phyloP scores from a whole-genome alignment of 129 eudicot genomes.

The Centella asiatica region DNA sequence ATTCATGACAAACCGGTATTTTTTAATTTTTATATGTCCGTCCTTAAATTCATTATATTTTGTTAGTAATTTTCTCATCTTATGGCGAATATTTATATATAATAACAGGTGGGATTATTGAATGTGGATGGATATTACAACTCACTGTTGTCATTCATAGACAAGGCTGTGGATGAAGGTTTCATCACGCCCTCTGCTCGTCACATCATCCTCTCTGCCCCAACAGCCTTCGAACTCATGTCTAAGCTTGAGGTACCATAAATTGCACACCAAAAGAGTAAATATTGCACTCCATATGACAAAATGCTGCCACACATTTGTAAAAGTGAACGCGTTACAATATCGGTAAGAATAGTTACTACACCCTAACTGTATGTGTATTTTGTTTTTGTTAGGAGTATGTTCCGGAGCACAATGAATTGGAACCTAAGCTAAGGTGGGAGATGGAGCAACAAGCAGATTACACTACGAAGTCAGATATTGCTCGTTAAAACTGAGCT shows the following conservation, averaged over 20 bases:
- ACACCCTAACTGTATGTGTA: neutral
- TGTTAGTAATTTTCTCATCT: neutral
- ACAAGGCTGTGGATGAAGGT: slow-evolving; percentile 90
- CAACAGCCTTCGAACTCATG: slow-evolving; percentile 83
- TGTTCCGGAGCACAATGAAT: slow-evolving; percentile 42
- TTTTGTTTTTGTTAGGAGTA: slow-evolving; percentile 38
- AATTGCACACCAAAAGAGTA: too few relatives aligned
- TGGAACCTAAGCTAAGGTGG: slow-evolving; percentile 58
- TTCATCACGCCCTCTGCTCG: slow-evolving; percentile 75
- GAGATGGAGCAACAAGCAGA: slow-evolving; percentile 78
- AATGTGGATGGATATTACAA: slow-evolving; percentile 88
- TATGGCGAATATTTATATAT: neutral
- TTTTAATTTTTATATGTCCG: neutral
- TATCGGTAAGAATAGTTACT: neutral
- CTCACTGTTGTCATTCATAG: slow-evolving; percentile 67
- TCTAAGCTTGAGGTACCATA: slow-evolving; percentile 73
- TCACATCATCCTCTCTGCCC: slow-evolving; percentile 79
- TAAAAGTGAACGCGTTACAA: neutral
- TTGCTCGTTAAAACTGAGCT: slow-evolving; percentile 49
- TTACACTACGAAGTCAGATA: slow-evolving; percentile 43
- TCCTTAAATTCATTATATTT: neutral
- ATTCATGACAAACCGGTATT: slow-evolving; percentile 83
- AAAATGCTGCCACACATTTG: too few relatives aligned
- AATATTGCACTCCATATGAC: too few relatives aligned
- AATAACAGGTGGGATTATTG: slow-evolving; percentile 69